These are phyloP conservation scores for Lentinus polychrous DNA, from an alignment of 1,284 basidiomycete genomes.

Conservation along the genomic window DNA sequence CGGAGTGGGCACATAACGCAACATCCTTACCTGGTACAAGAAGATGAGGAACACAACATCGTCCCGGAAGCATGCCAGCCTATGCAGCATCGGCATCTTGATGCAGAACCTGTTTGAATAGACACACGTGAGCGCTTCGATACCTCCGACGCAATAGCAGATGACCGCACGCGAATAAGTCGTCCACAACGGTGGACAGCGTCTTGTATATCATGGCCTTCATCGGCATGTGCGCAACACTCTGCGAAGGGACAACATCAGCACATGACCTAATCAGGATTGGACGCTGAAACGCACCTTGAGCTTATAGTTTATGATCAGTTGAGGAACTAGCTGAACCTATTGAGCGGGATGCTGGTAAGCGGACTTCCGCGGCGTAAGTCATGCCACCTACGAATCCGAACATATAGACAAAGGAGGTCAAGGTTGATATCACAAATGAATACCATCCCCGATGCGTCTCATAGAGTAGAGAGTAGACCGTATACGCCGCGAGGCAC, in stretches of 20 bases:
- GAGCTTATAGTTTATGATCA: constrained; percentile 95
- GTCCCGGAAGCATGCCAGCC: constrained; percentile 86
- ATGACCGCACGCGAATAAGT: constrained; percentile 75
- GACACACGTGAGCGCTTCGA: constrained; percentile 9
- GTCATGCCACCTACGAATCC: constrained; percentile 71
- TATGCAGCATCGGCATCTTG: constrained; percentile 93
- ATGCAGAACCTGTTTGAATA: constrained; percentile 71
- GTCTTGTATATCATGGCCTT: constrained; percentile 97
- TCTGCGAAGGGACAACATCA: constrained; percentile 27
- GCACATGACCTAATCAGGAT: neutral
- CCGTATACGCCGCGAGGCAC: constrained; percentile 76
- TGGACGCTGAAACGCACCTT: constrained; percentile 48
- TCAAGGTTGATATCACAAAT: constrained; percentile 84
- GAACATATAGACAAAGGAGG: constrained; percentile 92
- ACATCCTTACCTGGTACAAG: constrained; percentile 67
- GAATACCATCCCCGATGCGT: constrained; percentile 94
- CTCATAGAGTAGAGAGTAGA: constrained; percentile 87
- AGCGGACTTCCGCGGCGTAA: constrained; percentile 10
- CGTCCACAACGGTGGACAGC: constrained; percentile 85
- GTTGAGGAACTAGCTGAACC: constrained; percentile 87
- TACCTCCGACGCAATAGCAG: neutral
- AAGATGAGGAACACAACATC: constrained; percentile 87
- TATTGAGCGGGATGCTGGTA: constrained; percentile 24
- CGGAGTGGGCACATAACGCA: constrained; percentile 7
- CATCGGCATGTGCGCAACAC: constrained; percentile 91